A percentile compares a stretch with the other conserved stretches of the same genome.
These are phyloP conservation scores for Botryosphaeria agaves DNA, from an alignment of 2,329 filamentous ascomycete genomes.

Conservation along the genomic window DNA sequence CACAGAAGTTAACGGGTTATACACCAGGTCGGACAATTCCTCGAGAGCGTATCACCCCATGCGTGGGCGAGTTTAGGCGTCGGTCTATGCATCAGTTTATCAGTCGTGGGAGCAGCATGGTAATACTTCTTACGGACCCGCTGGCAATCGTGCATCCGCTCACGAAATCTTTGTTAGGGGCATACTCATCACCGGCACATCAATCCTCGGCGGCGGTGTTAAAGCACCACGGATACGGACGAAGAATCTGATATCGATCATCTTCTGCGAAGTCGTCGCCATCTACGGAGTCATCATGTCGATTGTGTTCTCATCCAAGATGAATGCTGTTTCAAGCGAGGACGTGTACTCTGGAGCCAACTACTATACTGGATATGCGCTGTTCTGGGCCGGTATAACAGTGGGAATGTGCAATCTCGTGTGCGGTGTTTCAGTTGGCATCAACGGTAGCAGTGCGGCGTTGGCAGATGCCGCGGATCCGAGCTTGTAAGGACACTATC, in stretches of 20 bases:
- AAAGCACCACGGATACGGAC: constrained; percentile 94
- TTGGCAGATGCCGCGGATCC: constrained; percentile 89
- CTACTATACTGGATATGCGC: constrained; percentile 85
- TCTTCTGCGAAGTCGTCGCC: constrained; percentile 98
- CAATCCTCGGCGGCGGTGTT: constrained; percentile 92
- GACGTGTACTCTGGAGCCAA: constrained; percentile 56
- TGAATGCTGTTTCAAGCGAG: constrained; percentile 47
- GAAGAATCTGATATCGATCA: constrained; percentile 99
- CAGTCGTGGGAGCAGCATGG: constrained; percentile 95
- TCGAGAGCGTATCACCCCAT: constrained; percentile 86
- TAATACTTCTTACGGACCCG: too few relatives aligned
- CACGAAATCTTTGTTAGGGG: constrained; percentile 66
- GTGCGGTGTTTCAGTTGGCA: constrained; percentile 90
- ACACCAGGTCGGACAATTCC: constrained; percentile 71
- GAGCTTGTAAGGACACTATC: constrained; percentile 47
- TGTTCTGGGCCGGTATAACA: constrained; percentile 92
- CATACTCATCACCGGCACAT: constrained; percentile 96
- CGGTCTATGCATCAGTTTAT: constrained; percentile 84
- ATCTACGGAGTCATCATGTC: constrained; percentile 99
- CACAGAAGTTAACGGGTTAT: constrained; percentile 9
- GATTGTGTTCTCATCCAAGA: constrained; percentile 89
- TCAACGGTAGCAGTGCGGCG: constrained; percentile 94
- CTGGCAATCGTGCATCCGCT: too few relatives aligned
- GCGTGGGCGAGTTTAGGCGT: constrained; percentile 88
- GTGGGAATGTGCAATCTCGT: constrained; percentile 93